Conservation (phyloP, 2,329 filamentous ascomycete species). For the Xylariomycetidae sp. region DNA sequence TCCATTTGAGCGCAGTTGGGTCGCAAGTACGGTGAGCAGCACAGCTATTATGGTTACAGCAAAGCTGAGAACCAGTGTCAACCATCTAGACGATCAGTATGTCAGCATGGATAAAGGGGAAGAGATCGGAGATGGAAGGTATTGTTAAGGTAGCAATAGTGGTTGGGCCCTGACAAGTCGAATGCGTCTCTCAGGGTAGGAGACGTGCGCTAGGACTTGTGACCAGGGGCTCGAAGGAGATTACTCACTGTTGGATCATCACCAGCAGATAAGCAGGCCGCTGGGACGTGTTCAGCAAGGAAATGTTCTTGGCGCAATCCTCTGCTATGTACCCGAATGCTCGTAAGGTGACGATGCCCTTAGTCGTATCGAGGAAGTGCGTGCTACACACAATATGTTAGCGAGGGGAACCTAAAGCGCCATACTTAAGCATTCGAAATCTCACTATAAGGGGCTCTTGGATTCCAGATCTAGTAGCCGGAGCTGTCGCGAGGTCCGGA, state of each 20-base stretch:
- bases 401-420: no score
- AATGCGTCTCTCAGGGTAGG: no score
- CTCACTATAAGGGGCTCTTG: constrained; percentile 44
- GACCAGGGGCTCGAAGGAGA: not conserved
- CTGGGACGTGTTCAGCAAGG: constrained; percentile 43
- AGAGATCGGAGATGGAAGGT: not conserved
- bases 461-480: constrained; percentile 46
- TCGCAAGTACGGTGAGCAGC: constrained; percentile 18
- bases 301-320: constrained; percentile 36
- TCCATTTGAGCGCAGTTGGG: constrained; percentile 16
- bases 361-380: constrained; percentile 43
- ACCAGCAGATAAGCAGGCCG: constrained; percentile 47
- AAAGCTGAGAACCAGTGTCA: constrained; percentile 15
- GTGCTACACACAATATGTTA: no score
- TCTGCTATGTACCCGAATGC: constrained; percentile 43
- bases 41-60: constrained; percentile 18
- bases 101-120: not conserved
- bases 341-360: constrained; percentile 43
- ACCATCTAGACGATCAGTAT: constrained; percentile 13
- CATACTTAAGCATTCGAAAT: no score
- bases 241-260: constrained; percentile 37
- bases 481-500: constrained; percentile 48
- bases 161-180: no score
- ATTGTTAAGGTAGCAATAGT: no score
- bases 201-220: no score